Evolutionary conservation across 352 stramenopile species (phyloP).

Genomic region (Elongisporangium anandrum): DNA sequence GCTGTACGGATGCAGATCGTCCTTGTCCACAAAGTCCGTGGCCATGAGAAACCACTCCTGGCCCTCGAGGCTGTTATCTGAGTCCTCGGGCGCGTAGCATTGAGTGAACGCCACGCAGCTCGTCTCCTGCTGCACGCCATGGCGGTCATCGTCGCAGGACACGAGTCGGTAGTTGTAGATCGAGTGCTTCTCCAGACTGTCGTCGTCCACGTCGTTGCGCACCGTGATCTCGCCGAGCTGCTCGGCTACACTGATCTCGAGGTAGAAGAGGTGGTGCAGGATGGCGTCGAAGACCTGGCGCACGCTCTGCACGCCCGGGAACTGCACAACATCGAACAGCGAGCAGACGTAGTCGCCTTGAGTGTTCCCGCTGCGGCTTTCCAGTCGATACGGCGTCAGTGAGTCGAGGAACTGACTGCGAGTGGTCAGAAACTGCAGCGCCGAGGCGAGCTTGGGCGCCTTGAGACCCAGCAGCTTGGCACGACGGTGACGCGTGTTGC

Average conservation of each 20-base stretch:
- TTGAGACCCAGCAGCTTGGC: conserved; percentile 4
- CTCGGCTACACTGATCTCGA: conserved; percentile 32
- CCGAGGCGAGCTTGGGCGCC: conserved; percentile 4
- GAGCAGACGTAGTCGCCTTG: conserved; percentile 18
- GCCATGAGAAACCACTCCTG: background rate
- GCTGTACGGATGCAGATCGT: conserved; percentile 16
- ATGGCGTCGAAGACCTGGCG: conserved; percentile 25
- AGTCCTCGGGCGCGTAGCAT: background rate
- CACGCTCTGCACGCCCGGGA: conserved; percentile 15
- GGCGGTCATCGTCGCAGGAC: conserved; percentile 8
- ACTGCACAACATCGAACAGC: conserved; percentile 16
- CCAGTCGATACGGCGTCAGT: conserved; percentile 7
- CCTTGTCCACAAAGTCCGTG: conserved; percentile 15
- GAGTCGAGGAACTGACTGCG: conserved; percentile 10
- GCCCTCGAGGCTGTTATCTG: background rate
- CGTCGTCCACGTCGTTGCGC: conserved; percentile 15
- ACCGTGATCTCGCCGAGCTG: conserved; percentile 18
- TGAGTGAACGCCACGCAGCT: background rate
- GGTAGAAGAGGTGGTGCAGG: conserved; percentile 22
- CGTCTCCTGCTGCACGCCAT: background rate
- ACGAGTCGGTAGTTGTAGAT: conserved; percentile 13
- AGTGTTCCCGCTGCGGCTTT: conserved; percentile 18
- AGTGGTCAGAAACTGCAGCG: conserved; percentile 7
- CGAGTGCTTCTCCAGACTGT: conserved; percentile 6
- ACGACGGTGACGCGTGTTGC: conserved; percentile 1